Evolutionary conservation across 2,329 filamentous ascomycete species (phyloP), one percentile per base, ranked within the genome.

Genomic region (Ophiosphaerella korrae): DNA sequence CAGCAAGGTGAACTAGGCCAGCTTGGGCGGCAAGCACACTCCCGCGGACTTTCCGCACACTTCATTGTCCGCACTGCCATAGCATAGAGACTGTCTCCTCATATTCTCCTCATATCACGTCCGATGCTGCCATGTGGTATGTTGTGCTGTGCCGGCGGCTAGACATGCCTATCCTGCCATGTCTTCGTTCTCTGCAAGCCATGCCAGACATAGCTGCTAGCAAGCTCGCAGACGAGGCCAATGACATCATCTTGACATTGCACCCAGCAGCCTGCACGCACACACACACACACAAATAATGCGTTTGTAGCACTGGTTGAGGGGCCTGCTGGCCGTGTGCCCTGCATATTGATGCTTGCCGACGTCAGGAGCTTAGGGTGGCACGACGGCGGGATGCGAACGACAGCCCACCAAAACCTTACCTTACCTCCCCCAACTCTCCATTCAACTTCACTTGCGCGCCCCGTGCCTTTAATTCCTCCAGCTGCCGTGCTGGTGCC

Each of bases 201-300:
- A 21, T 21, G 5, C 18, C 18, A 21, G 18, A 21, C 18, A 21
- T 4, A 21, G 18, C 18, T 21, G 18, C 18, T 21, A 21, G 18
- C 5, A 21, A 21, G 18, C 18, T 21, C 18, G 2, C 18, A 4
- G 18, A 4, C 18, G 5, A 51, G 49, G 38, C 29, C 42, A 35
- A 52, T 62, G 55, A 64, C 62, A 58, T 63, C 54, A 62, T 60
- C 41, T 60, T 50, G 52, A 53, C 48, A 34, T 36, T 26, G 12
- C 29, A 36, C 41, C 48, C 56, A 56, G 56, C 56, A 56, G 49
- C 45, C 35, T 42, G 23, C 37, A 51, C 34, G 45, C 40, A n/a
- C 32, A 11, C 14, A 9, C 40, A n/a, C 32, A 11, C 14, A 9
- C 7, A 13, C 32, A 16, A 8, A 8, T 29, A 29, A 7, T 29